Base-by-base conservation (phyloP, 306 rosid genomes). In the Ziziphus jujuba region DNA sequence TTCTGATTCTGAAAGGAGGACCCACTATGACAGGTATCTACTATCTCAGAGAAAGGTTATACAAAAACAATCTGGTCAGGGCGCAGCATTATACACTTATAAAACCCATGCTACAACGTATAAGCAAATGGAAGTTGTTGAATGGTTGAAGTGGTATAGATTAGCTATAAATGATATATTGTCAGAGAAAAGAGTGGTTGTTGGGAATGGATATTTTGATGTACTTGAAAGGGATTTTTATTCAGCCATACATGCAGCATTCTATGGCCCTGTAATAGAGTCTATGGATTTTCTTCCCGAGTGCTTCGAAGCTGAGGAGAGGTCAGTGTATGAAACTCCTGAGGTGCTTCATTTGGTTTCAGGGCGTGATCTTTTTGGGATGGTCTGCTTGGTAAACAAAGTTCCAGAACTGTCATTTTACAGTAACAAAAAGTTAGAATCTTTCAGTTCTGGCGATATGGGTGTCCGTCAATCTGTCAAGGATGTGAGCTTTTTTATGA, bases 241-340 rank as follows among this genome's bases (percentile, higher is more conserved):
- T 80, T 82, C 89, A 40, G 98, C 98, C 66, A 81, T 92, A 69
- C 87, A 86, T 54, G 85, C 84, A 20, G 98, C 96, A 13, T 92
- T 77, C 71, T 92, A 86, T 68, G 98, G 98, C 72, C 97, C 98
- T 24, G 80, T 59, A 35, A 89, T 90, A 59, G 93, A 86, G 69
- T 82, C 89, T 52, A 65, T 79, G 87, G 93, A 92, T 59, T 75
- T 83, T 79, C 89, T 87, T 80, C 98, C 98, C 51, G 88, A 84
- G 52, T 73, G 97, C 70, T 92, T 92, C 81, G 98, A 92, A 83
- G 98, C 98, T 33, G 98, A 92, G 82, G 98, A 92, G 86, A 87
- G 98, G 79, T 92, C 98, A 25, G 74, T 81, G 71, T 56, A 48
- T 80, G 96, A 92, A 77, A 92, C 97, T 78, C 85, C 84, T 0